phyloP scores from a whole-genome alignment of 371 early-diverging fungal species.

The Mucor ambiguus region DNA sequence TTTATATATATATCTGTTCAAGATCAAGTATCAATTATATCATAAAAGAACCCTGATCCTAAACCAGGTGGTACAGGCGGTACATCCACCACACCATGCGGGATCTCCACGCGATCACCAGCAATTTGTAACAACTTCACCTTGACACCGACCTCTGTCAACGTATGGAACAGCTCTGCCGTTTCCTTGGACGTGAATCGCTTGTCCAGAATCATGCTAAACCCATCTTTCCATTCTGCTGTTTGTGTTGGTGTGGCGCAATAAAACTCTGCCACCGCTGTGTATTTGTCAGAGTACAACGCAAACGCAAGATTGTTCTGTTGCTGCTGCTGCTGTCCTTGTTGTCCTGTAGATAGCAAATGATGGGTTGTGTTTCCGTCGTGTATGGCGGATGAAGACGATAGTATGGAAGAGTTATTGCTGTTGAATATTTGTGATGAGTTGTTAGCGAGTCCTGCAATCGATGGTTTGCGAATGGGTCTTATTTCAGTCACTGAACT shows the following conservation, averaged over 20 bases:
- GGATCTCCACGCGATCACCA: constrained; percentile 64
- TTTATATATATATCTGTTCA: too few species aligned
- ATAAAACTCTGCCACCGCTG: constrained; percentile 61
- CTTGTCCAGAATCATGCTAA: constrained; percentile 72
- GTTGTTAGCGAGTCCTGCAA: not conserved
- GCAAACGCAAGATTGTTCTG: constrained; percentile 39
- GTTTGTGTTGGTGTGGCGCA: constrained; percentile 55
- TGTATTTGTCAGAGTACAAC: constrained; percentile 45
- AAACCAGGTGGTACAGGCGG: constrained; percentile 48
- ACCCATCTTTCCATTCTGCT: constrained; percentile 84
- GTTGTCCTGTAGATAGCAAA: not conserved
- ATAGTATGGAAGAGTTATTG: not conserved
- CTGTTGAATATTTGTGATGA: not conserved
- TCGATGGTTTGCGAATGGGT: constrained; percentile 35
- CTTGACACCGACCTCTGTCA: constrained; percentile 71
- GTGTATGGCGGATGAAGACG: not conserved
- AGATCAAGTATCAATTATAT: constrained; percentile 13
- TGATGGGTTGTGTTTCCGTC: not conserved
- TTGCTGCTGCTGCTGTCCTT: not conserved
- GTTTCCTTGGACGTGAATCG: constrained; percentile 67
- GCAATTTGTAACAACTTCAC: constrained; percentile 71
- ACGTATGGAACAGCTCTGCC: constrained; percentile 61
- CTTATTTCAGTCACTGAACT: constrained; percentile 57
- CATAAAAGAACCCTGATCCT: constrained; percentile 47
- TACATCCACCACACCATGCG: constrained; percentile 48